Conservation (phyloP, 768 basidiomycete species). For the Amanita brunnescens region DNA sequence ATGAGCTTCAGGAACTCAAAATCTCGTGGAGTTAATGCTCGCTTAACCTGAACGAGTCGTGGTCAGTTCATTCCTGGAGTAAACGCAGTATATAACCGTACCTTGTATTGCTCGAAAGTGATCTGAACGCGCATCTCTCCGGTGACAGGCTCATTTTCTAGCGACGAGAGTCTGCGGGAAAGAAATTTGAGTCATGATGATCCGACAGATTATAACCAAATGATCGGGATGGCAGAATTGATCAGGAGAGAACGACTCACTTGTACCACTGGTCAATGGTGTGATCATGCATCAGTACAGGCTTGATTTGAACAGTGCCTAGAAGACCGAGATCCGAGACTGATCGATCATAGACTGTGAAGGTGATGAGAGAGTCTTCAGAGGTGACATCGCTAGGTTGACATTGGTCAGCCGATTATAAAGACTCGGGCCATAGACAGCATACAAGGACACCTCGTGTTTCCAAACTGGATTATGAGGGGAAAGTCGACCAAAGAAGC, state of each 20-base stretch:
- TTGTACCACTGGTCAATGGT: constrained; percentile 97
- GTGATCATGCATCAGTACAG: constrained; percentile 84
- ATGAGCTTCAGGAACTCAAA: constrained; percentile 99
- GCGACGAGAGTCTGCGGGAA: constrained; percentile 55
- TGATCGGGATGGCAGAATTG: constrained; percentile 8
- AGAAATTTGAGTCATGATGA: background rate
- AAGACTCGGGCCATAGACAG: constrained; percentile 13
- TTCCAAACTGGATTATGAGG: constrained; percentile 97
- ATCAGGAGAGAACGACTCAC: constrained; percentile 37
- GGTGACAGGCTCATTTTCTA: constrained; percentile 74
- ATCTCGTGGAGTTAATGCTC: constrained; percentile 84
- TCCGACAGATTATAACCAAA: background rate
- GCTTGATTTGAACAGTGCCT: constrained; percentile 87
- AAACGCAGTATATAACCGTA: constrained; percentile 29
- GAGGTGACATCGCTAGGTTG: constrained; percentile 84
- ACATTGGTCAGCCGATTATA: background rate
- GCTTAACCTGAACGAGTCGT: constrained; percentile 53
- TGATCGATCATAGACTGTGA: constrained; percentile 90
- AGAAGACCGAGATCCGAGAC: constrained; percentile 81
- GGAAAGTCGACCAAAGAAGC: constrained; percentile 56
- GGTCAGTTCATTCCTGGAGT: constrained; percentile 9
- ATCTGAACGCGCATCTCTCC: constrained; percentile 95
- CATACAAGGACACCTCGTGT: constrained; percentile 97
- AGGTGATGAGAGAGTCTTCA: constrained; percentile 69
- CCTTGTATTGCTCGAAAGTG: constrained; percentile 87